Evolutionary conservation across 1,139 yeast genomes (phyloP).

Genomic region (Sporopachydermia cereana): DNA sequence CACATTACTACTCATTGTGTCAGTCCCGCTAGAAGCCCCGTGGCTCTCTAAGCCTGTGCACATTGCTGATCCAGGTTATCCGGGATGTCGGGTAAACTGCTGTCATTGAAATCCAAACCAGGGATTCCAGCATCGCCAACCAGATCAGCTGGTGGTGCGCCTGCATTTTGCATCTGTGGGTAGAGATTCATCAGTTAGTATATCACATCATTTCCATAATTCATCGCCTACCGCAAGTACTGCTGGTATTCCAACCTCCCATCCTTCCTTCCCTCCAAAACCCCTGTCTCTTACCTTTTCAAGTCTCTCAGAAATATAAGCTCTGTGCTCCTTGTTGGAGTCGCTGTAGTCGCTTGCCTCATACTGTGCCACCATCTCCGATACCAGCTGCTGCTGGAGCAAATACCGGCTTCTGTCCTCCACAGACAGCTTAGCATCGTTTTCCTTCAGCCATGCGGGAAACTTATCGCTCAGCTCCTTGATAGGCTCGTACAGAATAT

Average conservation of each 20-base stretch:
- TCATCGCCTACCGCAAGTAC: background rate
- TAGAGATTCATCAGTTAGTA: constrained; percentile 5
- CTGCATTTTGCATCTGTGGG: constrained; percentile 36
- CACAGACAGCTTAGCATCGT: constrained; percentile 25
- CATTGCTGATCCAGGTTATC: constrained; percentile 38
- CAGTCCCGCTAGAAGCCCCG: too few relatives aligned
- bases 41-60: constrained; percentile 12
- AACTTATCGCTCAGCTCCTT: constrained; percentile 61
- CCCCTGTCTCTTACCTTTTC: constrained; percentile 26
- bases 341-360: constrained; percentile 48
- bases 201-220: background rate
- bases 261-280: background rate
- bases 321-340: constrained; percentile 36
- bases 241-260: background rate
- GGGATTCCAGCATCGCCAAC: constrained; percentile 54
- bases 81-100: constrained; percentile 29
- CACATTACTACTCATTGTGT: too few relatives aligned
- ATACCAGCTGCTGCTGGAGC: constrained; percentile 24
- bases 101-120: constrained; percentile 36
- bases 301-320: constrained; percentile 43
- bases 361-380: constrained; percentile 43
- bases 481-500: constrained; percentile 79
- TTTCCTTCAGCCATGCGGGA: constrained; percentile 47
- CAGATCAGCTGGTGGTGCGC: constrained; percentile 79
- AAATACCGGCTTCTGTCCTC: constrained; percentile 24